phyloP scores from a whole-genome alignment of 2,329 filamentous ascomycete genomes.

The Fusarium clavum region DNA sequence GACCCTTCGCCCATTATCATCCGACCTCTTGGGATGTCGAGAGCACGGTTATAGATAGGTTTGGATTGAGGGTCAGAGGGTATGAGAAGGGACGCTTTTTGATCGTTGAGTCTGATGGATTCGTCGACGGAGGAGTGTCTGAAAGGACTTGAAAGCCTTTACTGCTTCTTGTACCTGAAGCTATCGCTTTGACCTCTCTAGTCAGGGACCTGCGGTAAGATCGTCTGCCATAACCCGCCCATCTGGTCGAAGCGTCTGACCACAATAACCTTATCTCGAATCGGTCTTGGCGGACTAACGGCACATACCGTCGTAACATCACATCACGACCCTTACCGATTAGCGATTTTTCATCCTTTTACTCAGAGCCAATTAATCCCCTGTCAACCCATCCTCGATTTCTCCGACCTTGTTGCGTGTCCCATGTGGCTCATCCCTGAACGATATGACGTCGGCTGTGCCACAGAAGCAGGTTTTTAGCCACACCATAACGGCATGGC shows the following conservation, averaged over 20 bases:
- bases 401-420: not conserved
- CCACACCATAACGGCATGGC: slow-evolving; percentile 38
- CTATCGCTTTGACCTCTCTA: not conserved
- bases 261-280: slow-evolving; percentile 7
- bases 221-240: not conserved
- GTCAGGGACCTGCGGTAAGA: not conserved
- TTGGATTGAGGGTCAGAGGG: slow-evolving; percentile 58
- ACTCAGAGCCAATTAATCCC: not conserved
- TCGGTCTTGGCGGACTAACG: not conserved
- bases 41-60: slow-evolving; percentile 61
- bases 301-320: not conserved
- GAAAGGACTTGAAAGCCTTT: slow-evolving; percentile 48
- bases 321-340: not conserved
- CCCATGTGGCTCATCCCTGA: slow-evolving; percentile 31
- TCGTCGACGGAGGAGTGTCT: slow-evolving; percentile 62
- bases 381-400: not conserved
- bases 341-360: not conserved
- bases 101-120: slow-evolving; percentile 60
- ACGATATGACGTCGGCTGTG: slow-evolving; percentile 40
- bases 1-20: slow-evolving; percentile 57
- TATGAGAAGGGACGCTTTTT: slow-evolving; percentile 63
- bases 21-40: slow-evolving; percentile 47
- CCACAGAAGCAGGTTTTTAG: slow-evolving; percentile 44
- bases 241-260: slow-evolving; percentile 1
- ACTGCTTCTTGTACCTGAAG: not conserved